Conservation (phyloP, 345 rosid genomes). For the Rhodamnia rubescens region DNA sequence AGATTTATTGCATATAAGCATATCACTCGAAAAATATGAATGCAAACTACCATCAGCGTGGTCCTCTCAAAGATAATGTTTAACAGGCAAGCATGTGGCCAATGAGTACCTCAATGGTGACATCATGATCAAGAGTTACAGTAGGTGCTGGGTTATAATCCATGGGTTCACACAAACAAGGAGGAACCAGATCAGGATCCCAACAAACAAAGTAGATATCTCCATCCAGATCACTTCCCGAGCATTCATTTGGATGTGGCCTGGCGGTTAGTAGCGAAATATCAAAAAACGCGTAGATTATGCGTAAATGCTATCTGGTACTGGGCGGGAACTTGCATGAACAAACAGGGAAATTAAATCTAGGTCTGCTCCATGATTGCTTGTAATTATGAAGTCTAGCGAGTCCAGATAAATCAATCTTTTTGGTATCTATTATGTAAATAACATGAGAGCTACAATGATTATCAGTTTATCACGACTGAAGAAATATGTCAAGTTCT, state of each 20-base stretch:
- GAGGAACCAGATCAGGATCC: conserved; percentile 56
- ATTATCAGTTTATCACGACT: background rate
- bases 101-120: conserved; percentile 46
- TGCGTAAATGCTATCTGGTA: background rate
- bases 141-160: conserved; percentile 56
- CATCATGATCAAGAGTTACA: conserved; percentile 44
- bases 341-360: background rate
- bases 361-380: background rate
- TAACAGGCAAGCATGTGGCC: background rate
- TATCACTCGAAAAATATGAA: background rate
- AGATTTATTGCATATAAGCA: background rate
- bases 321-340: background rate
- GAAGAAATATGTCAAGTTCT: background rate
- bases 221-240: conserved; percentile 83
- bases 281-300: background rate
- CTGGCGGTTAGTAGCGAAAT: conserved; percentile 7
- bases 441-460: background rate
- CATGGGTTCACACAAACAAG: conserved; percentile 32
- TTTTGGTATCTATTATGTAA: background rate
- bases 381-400: background rate
- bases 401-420: background rate
- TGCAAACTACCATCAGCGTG: background rate
- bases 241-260: conserved; percentile 79
- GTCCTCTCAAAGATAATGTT: background rate
- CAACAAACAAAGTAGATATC: conserved; percentile 76